These are phyloP conservation scores for Mallotus nudiflorus DNA, from an alignment of 345 rosid genomes.

Conservation along the genomic window DNA sequence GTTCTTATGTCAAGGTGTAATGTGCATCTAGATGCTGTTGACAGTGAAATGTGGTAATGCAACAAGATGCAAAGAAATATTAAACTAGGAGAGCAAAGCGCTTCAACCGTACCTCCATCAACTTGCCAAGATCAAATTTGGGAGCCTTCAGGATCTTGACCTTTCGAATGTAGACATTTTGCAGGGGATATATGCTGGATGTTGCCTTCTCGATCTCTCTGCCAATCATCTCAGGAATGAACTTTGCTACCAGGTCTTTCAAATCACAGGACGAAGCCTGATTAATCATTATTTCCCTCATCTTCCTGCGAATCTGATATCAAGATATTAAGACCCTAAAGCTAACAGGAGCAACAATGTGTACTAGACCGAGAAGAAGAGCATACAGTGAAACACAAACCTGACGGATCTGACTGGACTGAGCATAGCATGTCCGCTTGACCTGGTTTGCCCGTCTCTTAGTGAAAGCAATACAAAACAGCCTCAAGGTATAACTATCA, in stretches of 20 bases:
- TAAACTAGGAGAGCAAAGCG: not conserved
- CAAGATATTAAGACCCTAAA: not conserved
- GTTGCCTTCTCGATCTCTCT: constrained; percentile 36
- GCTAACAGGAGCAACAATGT: not conserved
- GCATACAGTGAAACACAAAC: not conserved
- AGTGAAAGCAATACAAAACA: constrained; percentile 34
- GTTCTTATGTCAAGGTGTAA: not conserved
- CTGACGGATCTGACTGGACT: constrained; percentile 35
- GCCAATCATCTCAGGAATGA: constrained; percentile 30
- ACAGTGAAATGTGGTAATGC: too few relatives aligned
- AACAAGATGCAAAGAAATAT: not conserved
- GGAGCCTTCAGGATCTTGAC: constrained; percentile 39
- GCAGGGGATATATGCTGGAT: constrained; percentile 25
- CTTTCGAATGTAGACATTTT: constrained; percentile 32
- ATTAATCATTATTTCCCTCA: constrained; percentile 31
- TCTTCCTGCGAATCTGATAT: constrained; percentile 34
- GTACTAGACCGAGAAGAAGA: not conserved
- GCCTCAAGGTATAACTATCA: constrained; percentile 29
- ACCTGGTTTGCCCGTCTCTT: constrained; percentile 37
- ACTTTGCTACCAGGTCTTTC: constrained; percentile 30
- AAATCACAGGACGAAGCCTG: constrained; percentile 33
- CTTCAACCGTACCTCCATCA: constrained; percentile 32
- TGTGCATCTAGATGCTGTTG: not conserved
- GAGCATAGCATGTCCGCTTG: constrained; percentile 37
- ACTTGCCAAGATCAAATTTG: constrained; percentile 33